A percentile compares a stretch with the other conserved stretches of the same genome.
Conservation (phyloP, 176 grass and related monocot species). For the Ensete glaucum region DNA sequence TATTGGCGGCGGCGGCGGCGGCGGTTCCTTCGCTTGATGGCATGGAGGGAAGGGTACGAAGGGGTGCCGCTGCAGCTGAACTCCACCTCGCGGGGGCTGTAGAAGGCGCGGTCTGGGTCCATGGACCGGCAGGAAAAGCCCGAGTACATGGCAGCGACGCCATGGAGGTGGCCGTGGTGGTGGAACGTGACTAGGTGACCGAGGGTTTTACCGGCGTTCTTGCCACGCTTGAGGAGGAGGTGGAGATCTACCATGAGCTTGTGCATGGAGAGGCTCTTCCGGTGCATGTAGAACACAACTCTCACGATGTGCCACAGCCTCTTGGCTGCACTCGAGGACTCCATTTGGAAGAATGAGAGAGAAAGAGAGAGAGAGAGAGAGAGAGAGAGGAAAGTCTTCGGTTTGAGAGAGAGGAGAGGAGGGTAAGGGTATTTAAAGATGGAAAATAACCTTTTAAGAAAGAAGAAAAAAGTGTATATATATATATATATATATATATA, state of each 20-base stretch:
- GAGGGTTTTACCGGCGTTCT: constrained; percentile 67
- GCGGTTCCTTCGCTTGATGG: constrained; percentile 18
- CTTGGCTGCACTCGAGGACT: constrained; percentile 30
- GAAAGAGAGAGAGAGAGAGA: background rate
- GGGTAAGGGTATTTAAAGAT: background rate
- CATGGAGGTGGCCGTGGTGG: constrained; percentile 12
- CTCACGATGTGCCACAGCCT: constrained; percentile 54
- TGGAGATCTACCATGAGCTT: constrained; percentile 71
- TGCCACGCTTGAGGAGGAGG: constrained; percentile 52
- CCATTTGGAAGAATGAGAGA: constrained; percentile 12
- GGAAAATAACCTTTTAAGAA: no score
- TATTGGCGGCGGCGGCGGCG: constrained; percentile 6
- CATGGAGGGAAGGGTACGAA: constrained; percentile 37
- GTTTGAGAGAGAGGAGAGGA: background rate
- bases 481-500: no score
- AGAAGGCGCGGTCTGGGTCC: constrained; percentile 29
- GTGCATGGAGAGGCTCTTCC: constrained; percentile 55
- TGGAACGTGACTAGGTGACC: constrained; percentile 34
- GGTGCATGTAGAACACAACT: constrained; percentile 64
- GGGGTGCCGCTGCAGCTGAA: constrained; percentile 89
- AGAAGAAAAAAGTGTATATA: no score
- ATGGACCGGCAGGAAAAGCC: constrained; percentile 25
- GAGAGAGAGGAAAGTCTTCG: background rate
- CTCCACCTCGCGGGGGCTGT: constrained; percentile 53
- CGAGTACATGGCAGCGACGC: background rate